phyloP scores from a whole-genome alignment of 2,329 filamentous ascomycete species.

The Talaromyces pinophilus region DNA sequence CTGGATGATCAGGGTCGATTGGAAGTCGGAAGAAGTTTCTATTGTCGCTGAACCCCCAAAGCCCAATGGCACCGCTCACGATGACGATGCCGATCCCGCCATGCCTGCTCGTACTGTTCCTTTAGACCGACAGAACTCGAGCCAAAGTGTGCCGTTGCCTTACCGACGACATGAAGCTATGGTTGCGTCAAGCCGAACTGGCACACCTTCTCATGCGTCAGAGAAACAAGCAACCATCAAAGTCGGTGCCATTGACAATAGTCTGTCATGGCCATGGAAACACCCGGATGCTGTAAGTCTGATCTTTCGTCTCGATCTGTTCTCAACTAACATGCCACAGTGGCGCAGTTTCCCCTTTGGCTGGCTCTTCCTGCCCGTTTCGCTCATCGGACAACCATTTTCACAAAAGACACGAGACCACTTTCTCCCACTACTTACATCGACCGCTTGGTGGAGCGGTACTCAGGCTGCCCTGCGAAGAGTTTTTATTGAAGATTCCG shows the following conservation, averaged over 20 bases:
- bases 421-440: slow-evolving; percentile 93
- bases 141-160: slow-evolving; percentile 54
- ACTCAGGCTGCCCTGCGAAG: slow-evolving; percentile 83
- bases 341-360: slow-evolving; percentile 93
- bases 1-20: slow-evolving; percentile 99
- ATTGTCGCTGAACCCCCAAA: slow-evolving; percentile 83
- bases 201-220: slow-evolving; percentile 52
- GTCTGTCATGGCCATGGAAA: slow-evolving; percentile 98
- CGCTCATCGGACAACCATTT: slow-evolving; percentile 92
- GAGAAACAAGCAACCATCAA: slow-evolving; percentile 62
- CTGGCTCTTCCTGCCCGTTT: slow-evolving; percentile 96
- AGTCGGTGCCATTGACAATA: slow-evolving; percentile 96
- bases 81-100: slow-evolving; percentile 50
- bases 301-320: not conserved
- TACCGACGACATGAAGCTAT: slow-evolving; percentile 83
- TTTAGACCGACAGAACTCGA: slow-evolving; percentile 41
- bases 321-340: slow-evolving; percentile 40
- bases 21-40: slow-evolving; percentile 75
- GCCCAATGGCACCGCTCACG: slow-evolving; percentile 54
- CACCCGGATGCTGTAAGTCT: slow-evolving; percentile 79
- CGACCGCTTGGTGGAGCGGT: slow-evolving; percentile 94
- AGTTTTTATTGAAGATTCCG: slow-evolving; percentile 87
- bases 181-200: slow-evolving; percentile 66
- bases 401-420: slow-evolving; percentile 91
- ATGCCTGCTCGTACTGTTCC: slow-evolving; percentile 64